Percentiles rank a stretch among this genome's conserved stretches.
phyloP scores from a whole-genome alignment of 331 rosid species.

The Acacia pycnantha region DNA sequence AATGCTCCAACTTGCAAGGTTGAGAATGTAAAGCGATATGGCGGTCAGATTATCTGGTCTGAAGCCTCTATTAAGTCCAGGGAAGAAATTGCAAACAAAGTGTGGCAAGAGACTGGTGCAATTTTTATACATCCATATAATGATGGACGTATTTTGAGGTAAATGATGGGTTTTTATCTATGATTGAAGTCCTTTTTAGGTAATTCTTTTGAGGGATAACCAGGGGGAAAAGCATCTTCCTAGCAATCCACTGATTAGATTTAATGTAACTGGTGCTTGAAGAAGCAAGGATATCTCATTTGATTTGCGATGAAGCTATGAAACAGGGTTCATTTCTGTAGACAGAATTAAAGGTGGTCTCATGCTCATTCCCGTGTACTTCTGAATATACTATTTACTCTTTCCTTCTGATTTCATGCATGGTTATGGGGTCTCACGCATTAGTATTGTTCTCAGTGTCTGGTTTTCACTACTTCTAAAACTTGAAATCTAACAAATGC shows the following conservation, averaged over 20 bases:
- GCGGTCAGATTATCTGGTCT: slow-evolving; percentile 78
- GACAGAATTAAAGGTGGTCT: not conserved
- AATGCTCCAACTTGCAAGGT: slow-evolving; percentile 81
- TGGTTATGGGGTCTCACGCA: not conserved
- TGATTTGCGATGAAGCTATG: not conserved
- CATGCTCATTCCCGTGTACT: not conserved
- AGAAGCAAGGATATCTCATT: not conserved
- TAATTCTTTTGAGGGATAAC: slow-evolving; percentile 4
- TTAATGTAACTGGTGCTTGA: not conserved
- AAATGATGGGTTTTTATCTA: slow-evolving; percentile 1
- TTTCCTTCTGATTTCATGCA: slow-evolving; percentile 5
- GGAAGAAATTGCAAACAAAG: slow-evolving; percentile 61
- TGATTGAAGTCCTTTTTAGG: not conserved
- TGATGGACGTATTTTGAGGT: slow-evolving; percentile 83
- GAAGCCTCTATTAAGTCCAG: slow-evolving; percentile 68
- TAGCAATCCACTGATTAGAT: not conserved
- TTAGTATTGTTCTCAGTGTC: not conserved
- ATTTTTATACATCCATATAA: slow-evolving; percentile 77
- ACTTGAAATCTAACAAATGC: slow-evolving; percentile 6
- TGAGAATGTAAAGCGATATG: slow-evolving; percentile 82
- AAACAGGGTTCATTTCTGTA: not conserved
- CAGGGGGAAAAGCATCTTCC: not conserved
- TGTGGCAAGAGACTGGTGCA: slow-evolving; percentile 80
- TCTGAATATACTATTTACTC: slow-evolving; percentile 9
- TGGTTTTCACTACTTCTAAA: slow-evolving; percentile 12